Base-by-base conservation (phyloP, 768 basidiomycete genomes). In the Phanerochaete sordida region DNA sequence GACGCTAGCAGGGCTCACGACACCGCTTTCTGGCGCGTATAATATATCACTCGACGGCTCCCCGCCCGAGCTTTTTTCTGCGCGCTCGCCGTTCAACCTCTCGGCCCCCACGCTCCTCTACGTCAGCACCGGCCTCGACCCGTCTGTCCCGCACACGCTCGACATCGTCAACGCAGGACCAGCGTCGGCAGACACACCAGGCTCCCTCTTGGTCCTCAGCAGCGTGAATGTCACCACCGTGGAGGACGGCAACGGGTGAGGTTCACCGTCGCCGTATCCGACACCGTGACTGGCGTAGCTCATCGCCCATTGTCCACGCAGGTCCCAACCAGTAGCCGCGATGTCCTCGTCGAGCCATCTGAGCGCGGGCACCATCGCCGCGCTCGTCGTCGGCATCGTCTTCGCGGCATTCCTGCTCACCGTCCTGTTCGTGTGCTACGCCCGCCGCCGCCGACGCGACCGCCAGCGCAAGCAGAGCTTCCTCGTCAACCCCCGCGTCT, bases 361-460 rank as follows among this genome's bases (percentile, higher is more conserved):
- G 31, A 60, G 81, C 1, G 73, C 74, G 61, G 87, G 88, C 45
- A 84, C 87, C 1, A 83, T 89, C 56, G 88, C 87, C 21, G 89
- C 87, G 0, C 74, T 88, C 30, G 79, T 78, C 11, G 75, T 91
- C 1, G 86, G 83, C 2, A 77, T 79, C 23, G 69, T 84, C 21
- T 73, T 90, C 9, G 77, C 79, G 27, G 75, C 84, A 65, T 56
- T 86, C 28, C 60, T 84, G 3, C 59, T 80, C 49, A 70, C 75
- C 15, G 66, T 84, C 1, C 77, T 79, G 61, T 81, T 74, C 63
- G 74, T 78, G 59, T 73, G 77, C 52, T 69, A 82, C 54, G 74
- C 79, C 53, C 80, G 84, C 30, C 72, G 73, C 12, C 81, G 84
- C 15, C 81, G 79, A 13, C 64, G 65, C 11, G 60, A 56, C 47